Percentiles rank a stretch among this genome's conserved stretches.
Evolutionary conservation across 345 rosid genomes (phyloP).

Genomic region (Fremontodendron californicum): DNA sequence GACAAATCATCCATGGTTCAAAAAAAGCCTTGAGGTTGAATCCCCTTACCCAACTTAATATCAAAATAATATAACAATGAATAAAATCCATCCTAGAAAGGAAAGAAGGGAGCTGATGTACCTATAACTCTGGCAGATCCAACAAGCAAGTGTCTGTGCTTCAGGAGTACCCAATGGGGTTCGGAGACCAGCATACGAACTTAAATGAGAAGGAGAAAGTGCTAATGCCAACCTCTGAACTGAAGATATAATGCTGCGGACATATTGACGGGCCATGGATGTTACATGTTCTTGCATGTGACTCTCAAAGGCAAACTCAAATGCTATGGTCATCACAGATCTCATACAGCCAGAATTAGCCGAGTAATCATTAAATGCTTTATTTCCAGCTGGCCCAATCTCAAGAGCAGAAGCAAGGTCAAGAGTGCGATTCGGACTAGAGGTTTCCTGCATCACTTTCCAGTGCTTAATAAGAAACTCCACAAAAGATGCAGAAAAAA

Average conservation of each 20-base stretch:
- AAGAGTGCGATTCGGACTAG: slow-evolving; percentile 94
- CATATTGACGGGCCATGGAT: slow-evolving; percentile 91
- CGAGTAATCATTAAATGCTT: slow-evolving; percentile 50
- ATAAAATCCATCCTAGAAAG: neutral
- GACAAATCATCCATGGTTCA: neutral
- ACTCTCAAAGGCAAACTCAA: slow-evolving; percentile 92
- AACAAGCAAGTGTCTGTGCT: slow-evolving; percentile 96
- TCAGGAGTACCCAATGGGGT: slow-evolving; percentile 93
- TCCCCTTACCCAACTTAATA: neutral
- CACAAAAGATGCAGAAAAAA: neutral
- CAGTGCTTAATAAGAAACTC: neutral
- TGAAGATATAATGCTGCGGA: slow-evolving; percentile 87
- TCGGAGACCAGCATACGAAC: slow-evolving; percentile 84
- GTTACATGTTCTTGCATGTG: slow-evolving; percentile 99
- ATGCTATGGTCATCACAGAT: slow-evolving; percentile 97
- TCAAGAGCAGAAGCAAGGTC: slow-evolving; percentile 98
- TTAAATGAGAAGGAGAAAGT: slow-evolving; percentile 82
- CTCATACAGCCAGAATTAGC: slow-evolving; percentile 63
- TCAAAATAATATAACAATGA: neutral
- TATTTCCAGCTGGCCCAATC: slow-evolving; percentile 79
- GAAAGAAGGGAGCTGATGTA: slow-evolving; percentile 12
- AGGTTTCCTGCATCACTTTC: slow-evolving; percentile 61
- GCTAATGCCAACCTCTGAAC: slow-evolving; percentile 99
- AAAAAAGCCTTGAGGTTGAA: neutral
- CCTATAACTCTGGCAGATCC: slow-evolving; percentile 97